phyloP scores from a whole-genome alignment of 306 rosid genomes.

The Acacia acuminata region DNA sequence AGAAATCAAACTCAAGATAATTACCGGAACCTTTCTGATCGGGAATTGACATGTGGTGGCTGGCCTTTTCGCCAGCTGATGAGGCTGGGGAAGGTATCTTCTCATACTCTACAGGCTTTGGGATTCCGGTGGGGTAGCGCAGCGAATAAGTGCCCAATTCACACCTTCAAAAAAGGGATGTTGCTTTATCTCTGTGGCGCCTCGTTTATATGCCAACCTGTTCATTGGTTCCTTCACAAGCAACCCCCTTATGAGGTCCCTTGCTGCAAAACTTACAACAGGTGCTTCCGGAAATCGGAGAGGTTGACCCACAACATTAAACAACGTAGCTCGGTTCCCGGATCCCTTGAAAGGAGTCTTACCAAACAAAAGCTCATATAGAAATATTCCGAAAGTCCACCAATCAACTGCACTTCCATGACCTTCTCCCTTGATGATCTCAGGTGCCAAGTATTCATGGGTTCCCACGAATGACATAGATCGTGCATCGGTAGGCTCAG shows the following conservation, averaged over 20 bases:
- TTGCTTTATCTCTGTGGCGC: conserved; percentile 92
- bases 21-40: conserved; percentile 73
- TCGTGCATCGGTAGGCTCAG: conserved; percentile 97
- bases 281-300: conserved; percentile 87
- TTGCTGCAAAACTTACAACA: conserved; percentile 88
- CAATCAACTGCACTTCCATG: conserved; percentile 1
- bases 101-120: conserved; percentile 80
- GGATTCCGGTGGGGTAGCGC: conserved; percentile 99
- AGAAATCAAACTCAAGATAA: conserved; percentile 98
- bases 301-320: not conserved
- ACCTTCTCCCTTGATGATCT: not conserved
- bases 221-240: conserved; percentile 93
- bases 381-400: not conserved
- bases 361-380: not conserved
- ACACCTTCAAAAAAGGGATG: conserved; percentile 98
- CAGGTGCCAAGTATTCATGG: conserved; percentile 33
- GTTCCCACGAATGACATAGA: conserved; percentile 99
- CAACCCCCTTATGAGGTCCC: conserved; percentile 91
- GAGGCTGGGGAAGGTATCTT: conserved; percentile 74
- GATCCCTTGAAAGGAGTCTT: not conserved
- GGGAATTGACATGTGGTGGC: conserved; percentile 51
- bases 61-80: conserved; percentile 63
- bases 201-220: conserved; percentile 89
- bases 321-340: not conserved
- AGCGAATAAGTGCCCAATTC: conserved; percentile 96